Base-by-base conservation (phyloP, 1,284 basidiomycete genomes). In the Trametes hirsuta region DNA sequence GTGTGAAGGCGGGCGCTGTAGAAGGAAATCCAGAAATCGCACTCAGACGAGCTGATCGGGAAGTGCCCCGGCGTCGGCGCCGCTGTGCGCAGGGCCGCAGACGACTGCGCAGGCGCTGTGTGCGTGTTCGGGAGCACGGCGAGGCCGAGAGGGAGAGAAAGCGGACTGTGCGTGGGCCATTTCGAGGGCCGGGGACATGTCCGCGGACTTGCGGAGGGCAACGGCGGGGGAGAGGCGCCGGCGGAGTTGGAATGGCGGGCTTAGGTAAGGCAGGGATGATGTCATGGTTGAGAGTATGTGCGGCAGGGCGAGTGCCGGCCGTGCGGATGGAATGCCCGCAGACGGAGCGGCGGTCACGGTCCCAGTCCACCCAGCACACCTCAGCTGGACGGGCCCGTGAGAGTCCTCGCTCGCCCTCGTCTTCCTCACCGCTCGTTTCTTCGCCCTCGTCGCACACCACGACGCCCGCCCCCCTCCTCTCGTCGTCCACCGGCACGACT, bases 1-100 rank as follows among this genome's bases (percentile, higher is more conserved):
- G 48, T 57, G 48, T 48, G 55, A 57, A 51, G 41, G 21, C 18
- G 36, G 41, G 9, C 25, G 49, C 55, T 52, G 22, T 46, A 41
- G 42, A 52, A 44, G 55, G 49, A 39, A 57, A 57, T 40, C 44
- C 41, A 51, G 48, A 51, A 51, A 34, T 49, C 55, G 22, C 39
- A 22, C 24, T 22, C 21, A 24, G 49, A 36, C 55, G 47, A 15
- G 35, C 6, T 39, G 48, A 56, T 56, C 55, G 30, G 30, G 30
- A 30, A 40, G 11, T 37, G 21, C 36, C 49, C 39, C 30, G 39
- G n/a, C 15, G 49, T 10, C 48, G 37, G 37, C 12, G 24, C 24
- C 37, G 22, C n/a, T 51, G 6, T 22, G 10, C 4, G 46, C 22
- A 18, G 14, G 5, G 39, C 46, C 44, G n/a, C 41, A 8, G 41